Evolutionary conservation across 2,329 filamentous ascomycete genomes (phyloP), one percentile per base, ranked within the genome.

Genomic region (Alternaria solani): DNA sequence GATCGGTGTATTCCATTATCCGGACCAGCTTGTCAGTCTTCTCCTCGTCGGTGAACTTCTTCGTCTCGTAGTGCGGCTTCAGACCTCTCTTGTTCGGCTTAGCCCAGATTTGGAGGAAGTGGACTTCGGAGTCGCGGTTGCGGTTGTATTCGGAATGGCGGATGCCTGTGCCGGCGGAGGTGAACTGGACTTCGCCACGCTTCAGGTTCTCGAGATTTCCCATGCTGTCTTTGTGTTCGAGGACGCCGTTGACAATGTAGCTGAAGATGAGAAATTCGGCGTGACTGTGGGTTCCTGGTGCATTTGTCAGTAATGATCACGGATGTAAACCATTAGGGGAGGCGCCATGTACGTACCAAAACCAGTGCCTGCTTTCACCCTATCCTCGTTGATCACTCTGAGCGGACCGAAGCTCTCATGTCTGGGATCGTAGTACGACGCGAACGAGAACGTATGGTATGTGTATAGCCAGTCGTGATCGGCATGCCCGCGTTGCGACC

Each of bases 61-160:
- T 84, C 5, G 91, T 95, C 77, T 93, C 90, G 75, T 96, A 96
- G 39, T 86, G 84, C 2, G 93, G 93, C 47, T 84, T 84, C 48
- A 96, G 83, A 0, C 91, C 89, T 23, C 84, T 81, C 76, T 88
- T 88, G 86, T 92, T 94, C 0, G 92, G 92, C 51, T 92, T 82
- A 1, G 89, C 92, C 93, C 92, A 96, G 70, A 96, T 96, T 79
- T 96, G 93, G 34, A 96, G 81, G 74, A 96, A 96, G 75, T 96
- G 92, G 12, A 92, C 90, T 25, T 90, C 87, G 44, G 91, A 87
- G 14, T 85, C 80, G 54, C 81, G 76, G 75, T 92, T 88, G 79
- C 95, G 89, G 78, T 94, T 95, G 80, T 90, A 88, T 80, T 96
- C 93, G 7, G 88, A 91, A 78, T 96, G 92, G 2, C 92, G 87